A percentile compares a stretch with the other conserved stretches of the same genome.
These are phyloP conservation scores for Tetraselmis striata DNA, from an alignment of 139 green algal genomes.

Conservation along the genomic window DNA sequence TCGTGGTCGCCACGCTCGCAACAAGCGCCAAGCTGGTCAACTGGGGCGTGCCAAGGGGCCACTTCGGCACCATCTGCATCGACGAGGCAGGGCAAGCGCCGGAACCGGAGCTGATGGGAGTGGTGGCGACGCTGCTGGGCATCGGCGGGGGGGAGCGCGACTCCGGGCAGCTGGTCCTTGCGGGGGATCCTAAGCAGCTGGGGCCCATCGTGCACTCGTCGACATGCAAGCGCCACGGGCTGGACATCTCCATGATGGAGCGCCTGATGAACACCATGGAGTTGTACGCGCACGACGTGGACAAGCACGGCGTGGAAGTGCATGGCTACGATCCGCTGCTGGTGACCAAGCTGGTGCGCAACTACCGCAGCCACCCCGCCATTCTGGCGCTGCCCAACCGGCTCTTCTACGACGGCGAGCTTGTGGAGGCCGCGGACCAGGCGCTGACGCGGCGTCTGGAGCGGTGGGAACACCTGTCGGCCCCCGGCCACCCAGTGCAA, in stretches of 20 bases:
- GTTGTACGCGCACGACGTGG: not conserved
- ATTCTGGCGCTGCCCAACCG: conserved; percentile 62
- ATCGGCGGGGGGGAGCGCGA: too few relatives aligned
- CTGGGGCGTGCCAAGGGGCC: too few relatives aligned
- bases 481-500: conserved; percentile 14
- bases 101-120: too few relatives aligned
- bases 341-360: conserved; percentile 52
- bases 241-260: conserved; percentile 61
- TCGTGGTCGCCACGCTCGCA: too few relatives aligned
- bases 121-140: too few relatives aligned
- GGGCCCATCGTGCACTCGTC: conserved; percentile 49
- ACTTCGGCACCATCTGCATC: too few relatives aligned
- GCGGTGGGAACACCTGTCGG: conserved; percentile 1
- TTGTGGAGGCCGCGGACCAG: conserved; percentile 25
- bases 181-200: too few relatives aligned
- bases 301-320: conserved; percentile 2
- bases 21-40: too few relatives aligned
- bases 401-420: conserved; percentile 64
- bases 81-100: too few relatives aligned
- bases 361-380: conserved; percentile 71
- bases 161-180: too few relatives aligned
- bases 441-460: conserved; percentile 27
- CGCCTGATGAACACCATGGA: conserved; percentile 23
- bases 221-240: conserved; percentile 21
- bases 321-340: not conserved